Evolutionary conservation across 2,329 filamentous ascomycete genomes (phyloP).

Genomic region (Ceratocystis albifundus): DNA sequence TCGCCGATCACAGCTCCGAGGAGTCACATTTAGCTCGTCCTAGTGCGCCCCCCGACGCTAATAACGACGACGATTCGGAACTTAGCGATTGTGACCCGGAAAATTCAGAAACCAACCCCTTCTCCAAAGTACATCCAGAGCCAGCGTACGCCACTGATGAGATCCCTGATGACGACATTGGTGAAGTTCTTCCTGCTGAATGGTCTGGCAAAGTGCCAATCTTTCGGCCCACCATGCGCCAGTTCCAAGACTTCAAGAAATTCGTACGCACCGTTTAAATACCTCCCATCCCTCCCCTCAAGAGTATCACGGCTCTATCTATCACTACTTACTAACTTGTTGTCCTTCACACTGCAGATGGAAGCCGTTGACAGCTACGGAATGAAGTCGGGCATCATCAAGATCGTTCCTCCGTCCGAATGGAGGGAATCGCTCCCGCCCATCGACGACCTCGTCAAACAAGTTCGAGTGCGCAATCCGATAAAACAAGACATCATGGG

Average conservation of each 20-base stretch:
- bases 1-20: not conserved
- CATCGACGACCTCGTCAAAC: constrained; percentile 77
- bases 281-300: too few species aligned
- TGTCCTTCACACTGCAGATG: constrained; percentile 37
- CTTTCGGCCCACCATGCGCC: constrained; percentile 88
- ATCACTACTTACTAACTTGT: not conserved
- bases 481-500: constrained; percentile 98
- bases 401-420: constrained; percentile 85
- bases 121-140: constrained; percentile 17
- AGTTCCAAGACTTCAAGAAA: constrained; percentile 86
- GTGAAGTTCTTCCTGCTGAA: constrained; percentile 71
- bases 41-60: not conserved
- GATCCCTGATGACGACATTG: constrained; percentile 49
- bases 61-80: constrained; percentile 42
- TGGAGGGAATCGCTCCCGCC: constrained; percentile 74
- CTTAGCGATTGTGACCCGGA: constrained; percentile 51
- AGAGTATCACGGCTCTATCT: not conserved
- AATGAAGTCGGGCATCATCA: constrained; percentile 95
- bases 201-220: constrained; percentile 88
- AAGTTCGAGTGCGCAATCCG: constrained; percentile 86
- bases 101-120: constrained; percentile 7
- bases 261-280: constrained; percentile 51
- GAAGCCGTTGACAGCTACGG: constrained; percentile 83
- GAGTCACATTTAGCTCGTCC: not conserved
- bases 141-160: constrained; percentile 23